Evolutionary conservation across 495 filamentous ascomycete genomes (phyloP), one percentile per base, ranked within the genome.

Genomic region (Trichoderma erinaceum): DNA sequence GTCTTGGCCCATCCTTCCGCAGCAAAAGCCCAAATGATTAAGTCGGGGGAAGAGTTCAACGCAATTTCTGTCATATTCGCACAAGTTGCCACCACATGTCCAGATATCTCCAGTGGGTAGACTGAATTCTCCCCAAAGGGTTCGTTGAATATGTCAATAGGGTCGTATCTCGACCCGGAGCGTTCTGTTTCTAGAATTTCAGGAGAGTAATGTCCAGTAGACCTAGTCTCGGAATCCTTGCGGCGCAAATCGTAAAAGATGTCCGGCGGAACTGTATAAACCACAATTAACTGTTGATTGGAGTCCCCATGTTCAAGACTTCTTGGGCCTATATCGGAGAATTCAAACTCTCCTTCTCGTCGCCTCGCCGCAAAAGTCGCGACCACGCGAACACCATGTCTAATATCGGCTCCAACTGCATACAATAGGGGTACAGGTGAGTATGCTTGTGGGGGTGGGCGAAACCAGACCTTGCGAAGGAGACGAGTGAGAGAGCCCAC

Each of bases 211-310:
- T 21, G 48, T 48, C 38, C 25, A 2, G 46, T 18, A 66, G 41
- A 66, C 5, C 16, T 15, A 18, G 41, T 21, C 43, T 66, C 65
- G 18, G 41, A 41, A 15, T 48, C 65, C 2, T 11, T 18, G 1
- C 18, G 65, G 15, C 15, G 23, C 21, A 66, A 50, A 18, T 71
- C 75, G 64, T 83, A 76, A 65, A 86, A 87, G 2, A 86, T 73
- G 73, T 92, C 89, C 0, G 83, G 73, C 0, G 89, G 88, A 11
- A 92, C 77, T 11, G 83, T 85, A 71, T 87, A 92, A 0, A 92
- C 73, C 52, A 85, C 81, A 21, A 92, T 75, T 35, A 74, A 41
- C 64, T 76, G 73, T 64, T 75, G 70, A 12, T 65, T 32, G 15
- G 41, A 43, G 13, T 48, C 38, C 18, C 6, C 27, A 41, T 35